Conservation (phyloP, 768 basidiomycete genomes). For the Tricholomella constricta region DNA sequence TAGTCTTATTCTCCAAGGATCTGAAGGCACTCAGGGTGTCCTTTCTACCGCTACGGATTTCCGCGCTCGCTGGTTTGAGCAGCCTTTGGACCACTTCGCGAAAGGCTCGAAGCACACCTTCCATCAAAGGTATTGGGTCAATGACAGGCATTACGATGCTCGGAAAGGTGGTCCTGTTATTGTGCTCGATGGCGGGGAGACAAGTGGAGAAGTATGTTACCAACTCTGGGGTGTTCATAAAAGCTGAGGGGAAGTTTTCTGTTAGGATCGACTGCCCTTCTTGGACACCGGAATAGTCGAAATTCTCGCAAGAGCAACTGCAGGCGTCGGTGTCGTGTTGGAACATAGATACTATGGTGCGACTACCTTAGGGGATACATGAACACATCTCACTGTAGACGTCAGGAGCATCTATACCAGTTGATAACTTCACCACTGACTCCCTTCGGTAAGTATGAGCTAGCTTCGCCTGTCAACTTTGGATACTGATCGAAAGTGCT, state of each 20-base stretch:
- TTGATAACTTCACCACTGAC: constrained; percentile 78
- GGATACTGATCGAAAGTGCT: neutral
- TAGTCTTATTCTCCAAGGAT: constrained; percentile 20
- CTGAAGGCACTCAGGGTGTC: constrained; percentile 14
- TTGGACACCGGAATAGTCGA: constrained; percentile 84
- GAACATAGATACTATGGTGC: constrained; percentile 91
- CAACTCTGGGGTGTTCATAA: neutral
- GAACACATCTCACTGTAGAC: neutral
- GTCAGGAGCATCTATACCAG: constrained; percentile 78
- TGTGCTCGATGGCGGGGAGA: constrained; percentile 93
- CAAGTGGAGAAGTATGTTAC: constrained; percentile 70
- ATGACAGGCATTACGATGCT: constrained; percentile 74
- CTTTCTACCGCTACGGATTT: constrained; percentile 39
- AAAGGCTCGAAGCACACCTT: constrained; percentile 61
- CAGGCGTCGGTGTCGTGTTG: constrained; percentile 88
- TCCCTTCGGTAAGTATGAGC: constrained; percentile 58
- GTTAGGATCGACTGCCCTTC: constrained; percentile 53
- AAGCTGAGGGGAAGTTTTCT: neutral
- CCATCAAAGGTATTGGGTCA: constrained; percentile 92
- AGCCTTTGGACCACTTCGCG: constrained; percentile 84
- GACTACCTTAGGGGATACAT: constrained; percentile 10
- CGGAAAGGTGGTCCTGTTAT: constrained; percentile 80
- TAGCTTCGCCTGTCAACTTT: neutral
- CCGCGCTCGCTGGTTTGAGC: constrained; percentile 69
- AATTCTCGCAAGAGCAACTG: constrained; percentile 80